Base-by-base conservation (phyloP, 2,329 filamentous ascomycete genomes). In the Endothia cerciana region DNA sequence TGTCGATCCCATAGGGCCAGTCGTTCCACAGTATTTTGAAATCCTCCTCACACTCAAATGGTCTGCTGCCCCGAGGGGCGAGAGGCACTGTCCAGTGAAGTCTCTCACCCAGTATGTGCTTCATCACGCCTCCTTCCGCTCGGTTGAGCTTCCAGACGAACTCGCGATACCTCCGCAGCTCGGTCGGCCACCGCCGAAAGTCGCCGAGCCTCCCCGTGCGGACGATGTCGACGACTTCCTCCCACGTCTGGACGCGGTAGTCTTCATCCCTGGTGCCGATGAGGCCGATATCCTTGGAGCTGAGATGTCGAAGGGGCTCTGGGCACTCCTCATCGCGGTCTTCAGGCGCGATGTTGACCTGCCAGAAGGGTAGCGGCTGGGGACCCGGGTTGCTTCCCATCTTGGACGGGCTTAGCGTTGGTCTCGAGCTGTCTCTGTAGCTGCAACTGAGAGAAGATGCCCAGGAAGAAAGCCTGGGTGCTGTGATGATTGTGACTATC, bases 1-100 rank as follows among this genome's bases (percentile, higher is more conserved):
- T 74, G 72, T 95, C 92, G 62, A 97, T 83, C 0, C 92, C 93
- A 73, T 97, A 98, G 0, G 94, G 94, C 92, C 93, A 97, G 82
- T 98, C 94, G 74, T 98, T 98, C 78, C 86, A 87, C 49, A 97
- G 77, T 58, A 97, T 89, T 76, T 88, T 93, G 72, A 89, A 79
- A 73, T 95, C 90, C 11, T 81, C 80, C 0, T 77, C 77, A 63
- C 70, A 73, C 69, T 79, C 77, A 68, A 87, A 84, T 0, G 82
- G 82, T 30, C 62, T 69, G 22, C 72, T 73, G 4, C 74, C 76
- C 62, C 60, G 68, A 2, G 77, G 70, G 41, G 66, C 65, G 19
- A 83, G 72, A 0, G 81, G 82, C n/a, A 70, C 65, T 1, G 78
- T 75, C 94, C 94, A 97, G 19, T 80, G 77, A 65, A 97, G 79